Percentiles rank a stretch among this genome's conserved stretches.
phyloP scores from a whole-genome alignment of 176 grass and related monocot genomes.

The Musa schizocarpa region DNA sequence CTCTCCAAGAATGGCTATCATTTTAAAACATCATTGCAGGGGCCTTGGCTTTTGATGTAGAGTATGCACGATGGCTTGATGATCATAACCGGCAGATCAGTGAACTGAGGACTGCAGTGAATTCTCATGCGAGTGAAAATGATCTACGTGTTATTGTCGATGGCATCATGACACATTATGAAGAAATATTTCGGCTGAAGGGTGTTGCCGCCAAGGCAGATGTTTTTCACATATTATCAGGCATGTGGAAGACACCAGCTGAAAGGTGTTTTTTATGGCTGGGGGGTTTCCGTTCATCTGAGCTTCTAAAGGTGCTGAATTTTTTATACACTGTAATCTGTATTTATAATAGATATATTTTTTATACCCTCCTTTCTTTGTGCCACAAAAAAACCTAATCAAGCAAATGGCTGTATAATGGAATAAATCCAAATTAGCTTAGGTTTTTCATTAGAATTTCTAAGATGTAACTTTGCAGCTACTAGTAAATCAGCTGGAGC shows the following conservation, averaged over 20 bases:
- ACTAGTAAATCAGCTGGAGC: conserved; percentile 39
- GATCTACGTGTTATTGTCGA: conserved; percentile 58
- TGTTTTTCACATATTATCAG: conserved; percentile 85
- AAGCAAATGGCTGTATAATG: no score
- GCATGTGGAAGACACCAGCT: conserved; percentile 97
- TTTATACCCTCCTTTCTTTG: background rate
- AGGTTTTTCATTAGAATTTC: no score
- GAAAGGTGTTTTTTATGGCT: conserved; percentile 97
- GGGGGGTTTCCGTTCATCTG: conserved; percentile 87
- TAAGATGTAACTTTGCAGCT: conserved; percentile 17
- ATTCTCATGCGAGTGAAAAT: conserved; percentile 48
- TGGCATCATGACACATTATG: conserved; percentile 60
- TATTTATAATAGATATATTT: background rate
- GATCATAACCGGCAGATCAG: conserved; percentile 66
- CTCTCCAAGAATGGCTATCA: background rate
- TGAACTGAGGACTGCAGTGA: conserved; percentile 59
- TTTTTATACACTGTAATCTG: no score
- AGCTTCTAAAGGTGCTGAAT: conserved; percentile 38
- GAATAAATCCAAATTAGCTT: no score
- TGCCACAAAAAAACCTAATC: background rate
- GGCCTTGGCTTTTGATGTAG: conserved; percentile 82
- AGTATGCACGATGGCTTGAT: conserved; percentile 78
- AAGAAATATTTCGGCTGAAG: conserved; percentile 84
- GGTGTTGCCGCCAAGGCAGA: conserved; percentile 71
- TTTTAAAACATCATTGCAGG: conserved; percentile 27